Base-by-base conservation (phyloP, 768 basidiomycete genomes). In the Obba rivulosa region DNA sequence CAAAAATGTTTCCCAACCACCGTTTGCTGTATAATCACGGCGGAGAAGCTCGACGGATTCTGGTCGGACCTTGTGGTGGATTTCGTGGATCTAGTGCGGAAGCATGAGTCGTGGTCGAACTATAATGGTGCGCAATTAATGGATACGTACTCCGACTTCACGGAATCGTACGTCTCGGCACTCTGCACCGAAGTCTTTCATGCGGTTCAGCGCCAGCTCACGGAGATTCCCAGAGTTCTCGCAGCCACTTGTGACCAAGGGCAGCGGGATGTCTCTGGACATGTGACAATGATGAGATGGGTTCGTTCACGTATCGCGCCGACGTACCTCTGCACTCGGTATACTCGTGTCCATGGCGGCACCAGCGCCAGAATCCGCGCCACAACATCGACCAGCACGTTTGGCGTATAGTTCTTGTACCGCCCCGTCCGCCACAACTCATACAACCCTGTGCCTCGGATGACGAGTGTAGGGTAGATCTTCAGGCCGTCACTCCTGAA, bases 321-420 rank as follows among this genome's bases (percentile, higher is more conserved):
- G 18, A 17, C 75, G 50, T 42, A 86, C 92, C 94, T 79, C 62
- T 99, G 96, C 34, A 99, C 96, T 14, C 96, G 86, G 67, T 98
- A 99, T 22, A 99, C 94, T 55, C 96, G 71, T 39, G 96, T 99
- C 96, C 96, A 99, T 16, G 96, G 96, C 1, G 96, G 96, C 5
- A 99, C 93, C 8, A 99, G 73, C 16, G 96, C 94, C 56, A 99
- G 75, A 59, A 99, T 94, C 45, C 95, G 74, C 37, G 96, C 96
- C 13, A 99, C 92, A 23, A 98, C 91, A 59, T 99, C 96, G 17
- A 98, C 94, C 31, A 99, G 74, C 9, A 97, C 92, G 59, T 98
- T 98, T n/a, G 96, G 91, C 8, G 94, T 96, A 66, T 99, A 99
- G 64, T 99, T 99, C 71, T 96, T 98, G 68, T 97, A 97, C 61